A percentile compares a stretch with the other conserved stretches of the same genome.
Evolutionary conservation across 345 rosid species (phyloP).

Genomic region (Cardamine chenopodiifolia): DNA sequence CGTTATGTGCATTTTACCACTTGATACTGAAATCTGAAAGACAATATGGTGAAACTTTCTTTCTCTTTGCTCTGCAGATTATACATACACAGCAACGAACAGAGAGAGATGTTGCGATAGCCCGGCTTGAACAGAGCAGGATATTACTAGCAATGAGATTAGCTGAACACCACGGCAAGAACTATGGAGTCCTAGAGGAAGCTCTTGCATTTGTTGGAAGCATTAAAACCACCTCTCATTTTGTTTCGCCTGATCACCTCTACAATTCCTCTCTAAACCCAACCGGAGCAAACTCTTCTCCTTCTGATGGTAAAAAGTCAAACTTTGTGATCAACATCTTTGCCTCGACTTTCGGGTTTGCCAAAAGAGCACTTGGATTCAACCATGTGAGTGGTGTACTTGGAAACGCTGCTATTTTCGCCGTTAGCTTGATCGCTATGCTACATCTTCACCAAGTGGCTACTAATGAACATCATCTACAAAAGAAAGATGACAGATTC

Average conservation of each 20-base stretch:
- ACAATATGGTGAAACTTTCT: neutral
- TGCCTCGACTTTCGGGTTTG: constrained; percentile 60
- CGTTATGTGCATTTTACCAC: neutral
- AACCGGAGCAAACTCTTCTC: constrained; percentile 40
- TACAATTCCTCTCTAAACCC: constrained; percentile 47
- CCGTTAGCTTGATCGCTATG: constrained; percentile 76
- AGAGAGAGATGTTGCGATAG: constrained; percentile 88
- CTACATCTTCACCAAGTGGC: constrained; percentile 67
- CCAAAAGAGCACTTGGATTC: constrained; percentile 59
- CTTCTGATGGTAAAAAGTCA: constrained; percentile 38
- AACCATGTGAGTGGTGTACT: constrained; percentile 67
- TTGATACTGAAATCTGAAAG: neutral
- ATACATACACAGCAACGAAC: constrained; percentile 82
- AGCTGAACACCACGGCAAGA: constrained; percentile 83
- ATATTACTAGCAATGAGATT: constrained; percentile 82
- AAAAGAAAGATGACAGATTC: constrained; percentile 46
- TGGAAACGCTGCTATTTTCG: constrained; percentile 79
- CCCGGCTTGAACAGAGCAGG: constrained; percentile 87
- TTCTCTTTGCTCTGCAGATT: constrained; percentile 51
- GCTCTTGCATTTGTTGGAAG: constrained; percentile 83
- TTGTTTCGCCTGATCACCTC: constrained; percentile 64
- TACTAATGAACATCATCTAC: constrained; percentile 42
- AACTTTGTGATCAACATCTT: constrained; percentile 53
- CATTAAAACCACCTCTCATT: constrained; percentile 52
- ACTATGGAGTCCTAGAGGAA: constrained; percentile 85